Conservation (phyloP, 305 asterid species). For the Withania somnifera region DNA sequence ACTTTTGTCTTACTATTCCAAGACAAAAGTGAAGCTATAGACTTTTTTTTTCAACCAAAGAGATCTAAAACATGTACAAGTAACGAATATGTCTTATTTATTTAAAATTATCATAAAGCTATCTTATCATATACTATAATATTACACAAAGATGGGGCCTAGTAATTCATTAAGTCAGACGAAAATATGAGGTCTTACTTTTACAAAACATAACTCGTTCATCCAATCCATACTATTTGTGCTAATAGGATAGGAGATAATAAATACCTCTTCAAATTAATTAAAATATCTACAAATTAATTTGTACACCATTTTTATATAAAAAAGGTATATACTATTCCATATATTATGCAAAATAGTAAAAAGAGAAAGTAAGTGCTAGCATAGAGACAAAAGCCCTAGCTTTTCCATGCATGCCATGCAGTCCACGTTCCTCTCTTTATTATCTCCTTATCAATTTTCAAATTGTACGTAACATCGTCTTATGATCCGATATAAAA, state of each 20-base stretch:
- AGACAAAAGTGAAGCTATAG: conserved; percentile 55
- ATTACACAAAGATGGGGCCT: background rate
- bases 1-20: conserved; percentile 71
- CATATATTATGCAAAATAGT: conserved; percentile 15
- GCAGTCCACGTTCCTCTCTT: conserved; percentile 47
- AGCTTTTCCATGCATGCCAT: conserved; percentile 78
- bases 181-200: background rate
- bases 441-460: too few relatives aligned
- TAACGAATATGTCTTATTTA: conserved; percentile 53
- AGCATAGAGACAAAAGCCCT: conserved; percentile 35
- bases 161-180: background rate
- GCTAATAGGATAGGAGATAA: too few relatives aligned
- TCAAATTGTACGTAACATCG: background rate
- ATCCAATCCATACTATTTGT: too few relatives aligned
- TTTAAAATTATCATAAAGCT: background rate
- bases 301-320: background rate
- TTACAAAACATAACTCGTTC: too few relatives aligned
- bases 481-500: conserved; percentile 3
- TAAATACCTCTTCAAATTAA: background rate
- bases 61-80: conserved; percentile 67
- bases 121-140: background rate
- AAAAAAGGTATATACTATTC: background rate
- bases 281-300: rapidly evolving
- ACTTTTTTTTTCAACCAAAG: conserved; percentile 32
- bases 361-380: conserved; percentile 3